Percentiles rank a stretch among this genome's conserved stretches.
phyloP scores from a whole-genome alignment of 345 rosid species.

The Salix suchowensis region DNA sequence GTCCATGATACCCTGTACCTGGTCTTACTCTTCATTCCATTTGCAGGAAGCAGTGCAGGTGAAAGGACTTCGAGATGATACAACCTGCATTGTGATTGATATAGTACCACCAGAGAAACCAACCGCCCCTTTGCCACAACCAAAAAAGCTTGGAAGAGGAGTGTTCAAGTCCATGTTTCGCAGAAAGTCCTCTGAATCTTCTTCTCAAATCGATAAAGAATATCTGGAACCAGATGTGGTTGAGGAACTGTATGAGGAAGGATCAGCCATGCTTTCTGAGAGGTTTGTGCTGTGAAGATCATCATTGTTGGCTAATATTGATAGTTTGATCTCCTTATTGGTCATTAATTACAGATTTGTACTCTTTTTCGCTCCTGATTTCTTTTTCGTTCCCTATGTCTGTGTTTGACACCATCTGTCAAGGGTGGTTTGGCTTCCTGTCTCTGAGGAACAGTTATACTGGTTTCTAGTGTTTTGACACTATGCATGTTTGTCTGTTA shows the following conservation, averaged over 20 bases:
- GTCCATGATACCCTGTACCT: neutral
- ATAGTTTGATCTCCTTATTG: neutral
- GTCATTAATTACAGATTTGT: neutral
- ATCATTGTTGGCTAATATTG: slow-evolving; percentile 6
- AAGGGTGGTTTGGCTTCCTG: neutral
- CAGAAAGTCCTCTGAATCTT: slow-evolving; percentile 62
- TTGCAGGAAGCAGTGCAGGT: slow-evolving; percentile 74
- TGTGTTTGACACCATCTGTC: neutral
- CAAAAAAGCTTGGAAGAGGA: slow-evolving; percentile 75
- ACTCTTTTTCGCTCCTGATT: neutral
- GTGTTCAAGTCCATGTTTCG: slow-evolving; percentile 86
- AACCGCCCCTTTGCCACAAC: slow-evolving; percentile 55
- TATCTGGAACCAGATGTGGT: slow-evolving; percentile 71
- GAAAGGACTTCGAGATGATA: slow-evolving; percentile 96
- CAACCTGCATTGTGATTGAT: slow-evolving; percentile 95
- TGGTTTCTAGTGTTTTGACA: slow-evolving; percentile 15
- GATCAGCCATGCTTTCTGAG: slow-evolving; percentile 96
- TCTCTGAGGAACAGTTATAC: neutral
- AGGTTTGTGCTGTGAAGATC: slow-evolving; percentile 52
- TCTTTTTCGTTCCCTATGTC: neutral
- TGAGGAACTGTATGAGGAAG: slow-evolving; percentile 90
- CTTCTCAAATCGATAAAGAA: slow-evolving; percentile 65
- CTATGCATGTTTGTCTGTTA: neutral
- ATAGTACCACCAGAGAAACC: slow-evolving; percentile 81
- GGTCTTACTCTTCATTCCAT: slow-evolving; percentile 15